Conservation (phyloP, 108 stramenopile genomes). For the Mayamaea pseudoterrestris region DNA sequence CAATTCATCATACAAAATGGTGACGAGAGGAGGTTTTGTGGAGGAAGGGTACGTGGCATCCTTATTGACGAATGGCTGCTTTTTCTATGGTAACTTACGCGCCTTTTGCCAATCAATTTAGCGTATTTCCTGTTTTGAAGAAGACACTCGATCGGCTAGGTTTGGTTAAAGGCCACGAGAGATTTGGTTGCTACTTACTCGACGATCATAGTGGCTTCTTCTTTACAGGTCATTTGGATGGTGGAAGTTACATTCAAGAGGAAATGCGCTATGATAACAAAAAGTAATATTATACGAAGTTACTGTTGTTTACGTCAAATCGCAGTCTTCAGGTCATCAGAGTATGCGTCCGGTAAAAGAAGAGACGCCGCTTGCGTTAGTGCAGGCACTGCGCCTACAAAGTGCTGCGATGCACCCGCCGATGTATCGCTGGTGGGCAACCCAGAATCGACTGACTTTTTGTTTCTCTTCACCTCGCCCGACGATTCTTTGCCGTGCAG, state of each 20-base stretch:
- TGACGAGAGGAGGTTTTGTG: conserved; percentile 73
- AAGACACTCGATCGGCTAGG: conserved; percentile 59
- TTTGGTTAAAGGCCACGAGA: conserved; percentile 41
- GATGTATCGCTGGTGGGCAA: no score
- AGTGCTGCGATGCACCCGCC: no score
- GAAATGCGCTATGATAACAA: not conserved
- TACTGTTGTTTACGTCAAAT: no score
- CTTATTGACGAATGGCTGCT: no score
- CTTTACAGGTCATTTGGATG: conserved; percentile 81
- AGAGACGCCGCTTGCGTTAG: no score
- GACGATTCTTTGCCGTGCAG: conserved; percentile 38
- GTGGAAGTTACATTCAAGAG: conserved; percentile 38
- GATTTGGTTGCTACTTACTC: conserved; percentile 72
- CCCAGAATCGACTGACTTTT: not conserved
- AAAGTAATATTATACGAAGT: not conserved
- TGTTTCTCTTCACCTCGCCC: conserved; percentile 1
- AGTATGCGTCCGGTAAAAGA: no score
- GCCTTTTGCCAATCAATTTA: no score
- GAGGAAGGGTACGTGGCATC: no score
- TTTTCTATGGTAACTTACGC: no score
- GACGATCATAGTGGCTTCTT: conserved; percentile 76
- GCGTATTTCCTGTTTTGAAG: conserved; percentile 49
- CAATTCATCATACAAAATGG: conserved; percentile 60
- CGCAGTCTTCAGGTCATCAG: no score
- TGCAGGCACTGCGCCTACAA: no score